Evolutionary conservation across 2,329 filamentous ascomycete genomes (phyloP), one percentile per base, ranked within the genome.

Genomic region (Xylaria sp.): DNA sequence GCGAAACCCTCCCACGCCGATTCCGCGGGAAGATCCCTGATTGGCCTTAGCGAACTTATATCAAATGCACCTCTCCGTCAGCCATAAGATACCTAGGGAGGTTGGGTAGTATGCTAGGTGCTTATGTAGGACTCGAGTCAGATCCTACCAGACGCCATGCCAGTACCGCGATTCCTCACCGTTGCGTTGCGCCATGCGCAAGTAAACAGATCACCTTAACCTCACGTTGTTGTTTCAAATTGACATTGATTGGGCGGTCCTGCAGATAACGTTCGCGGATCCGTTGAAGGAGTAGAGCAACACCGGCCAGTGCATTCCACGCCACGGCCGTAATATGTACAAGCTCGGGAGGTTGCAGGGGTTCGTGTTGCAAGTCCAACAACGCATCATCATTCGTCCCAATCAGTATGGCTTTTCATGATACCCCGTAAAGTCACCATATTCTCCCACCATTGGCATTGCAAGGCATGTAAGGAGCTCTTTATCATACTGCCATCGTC

Each of bases 1-100:
- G 39, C 40, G 39, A 52, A 44, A 54, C 51, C 50, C 50, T 53
- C 38, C 44, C 47, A 42, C 22, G 26, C 29, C 39, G 49, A 56
- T 54, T 47, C 50, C 47, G 24, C 37, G 16, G 19, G 22, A n/a
- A 18, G 17, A 13, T 29, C 24, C 6, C 16, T 44, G 21, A 17
- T 44, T 34, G 29, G 29, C 29, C 29, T 34, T 13, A 7, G 29
- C 29, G 5, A 13, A 34, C 29, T 34, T 7, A 7, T 13, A 34
- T 13, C 8, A 34, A 13, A 7, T 34, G 29, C 29, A 34, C 16
- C 29, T 34, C 29, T 34, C 24, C 29, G 29, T 34, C 29, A 34
- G 29, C 29, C n/a, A n/a, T n/a, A n/a, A n/a, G n/a, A n/a, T n/a
- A n/a, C n/a, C n/a, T n/a, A n/a, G n/a, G n/a, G n/a, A n/a, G n/a